A percentile compares a stretch with the other conserved stretches of the same genome.
Evolutionary conservation across 2,329 filamentous ascomycete species (phyloP).

Genomic region (Paraphoma chrysanthemicola): DNA sequence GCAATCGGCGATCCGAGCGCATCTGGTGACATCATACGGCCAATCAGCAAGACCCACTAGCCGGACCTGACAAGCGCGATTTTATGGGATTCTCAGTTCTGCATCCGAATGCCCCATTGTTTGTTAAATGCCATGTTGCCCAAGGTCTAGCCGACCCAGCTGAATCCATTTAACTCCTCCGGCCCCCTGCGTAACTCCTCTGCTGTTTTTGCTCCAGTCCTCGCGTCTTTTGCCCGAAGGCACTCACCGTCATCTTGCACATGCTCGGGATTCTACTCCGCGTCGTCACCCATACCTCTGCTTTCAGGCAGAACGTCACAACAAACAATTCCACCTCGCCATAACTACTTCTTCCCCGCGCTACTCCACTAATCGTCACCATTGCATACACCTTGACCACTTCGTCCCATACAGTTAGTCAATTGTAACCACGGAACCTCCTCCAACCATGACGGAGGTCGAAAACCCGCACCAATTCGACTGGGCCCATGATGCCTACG

Average conservation of each 20-base stretch:
- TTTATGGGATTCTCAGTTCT: not conserved
- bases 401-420: not conserved
- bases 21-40: not conserved
- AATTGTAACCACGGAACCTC: not conserved
- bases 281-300: not conserved
- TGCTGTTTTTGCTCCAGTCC: not conserved
- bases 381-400: not conserved
- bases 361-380: not conserved
- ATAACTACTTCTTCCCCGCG: not conserved
- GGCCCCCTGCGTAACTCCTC: not conserved
- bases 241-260: not conserved
- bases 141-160: not conserved
- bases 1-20: not conserved
- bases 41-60: not conserved
- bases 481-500: slow-evolving; percentile 38
- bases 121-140: not conserved
- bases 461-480: slow-evolving; percentile 26
- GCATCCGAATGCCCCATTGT: not conserved
- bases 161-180: slow-evolving; percentile 5
- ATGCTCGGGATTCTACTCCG: not conserved
- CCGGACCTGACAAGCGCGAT: not conserved
- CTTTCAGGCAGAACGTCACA: not conserved
- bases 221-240: not conserved
- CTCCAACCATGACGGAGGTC: slow-evolving; percentile 26
- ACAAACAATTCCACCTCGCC: not conserved